phyloP scores from a whole-genome alignment of 2,329 filamentous ascomycete species.

The Colletotrichum sojae region DNA sequence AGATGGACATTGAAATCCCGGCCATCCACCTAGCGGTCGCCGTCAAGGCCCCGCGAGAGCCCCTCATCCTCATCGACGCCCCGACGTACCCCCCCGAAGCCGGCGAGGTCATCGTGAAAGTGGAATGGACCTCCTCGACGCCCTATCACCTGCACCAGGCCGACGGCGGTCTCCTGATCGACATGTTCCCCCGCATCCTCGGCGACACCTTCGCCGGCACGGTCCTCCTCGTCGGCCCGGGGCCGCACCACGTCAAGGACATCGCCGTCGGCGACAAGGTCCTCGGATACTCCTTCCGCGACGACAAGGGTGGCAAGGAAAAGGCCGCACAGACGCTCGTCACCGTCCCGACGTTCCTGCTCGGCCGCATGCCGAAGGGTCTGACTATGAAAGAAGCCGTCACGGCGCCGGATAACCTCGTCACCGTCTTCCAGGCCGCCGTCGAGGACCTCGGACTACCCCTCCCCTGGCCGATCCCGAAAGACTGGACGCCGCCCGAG shows the following conservation, averaged over 20 bases:
- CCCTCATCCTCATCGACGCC: conserved; percentile 44
- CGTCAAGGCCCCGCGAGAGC: conserved; percentile 42
- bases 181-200: conserved; percentile 62
- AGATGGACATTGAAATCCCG: conserved; percentile 42
- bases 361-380: conserved; percentile 60
- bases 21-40: conserved; percentile 47
- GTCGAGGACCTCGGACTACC: conserved; percentile 64
- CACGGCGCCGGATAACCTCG: conserved; percentile 69
- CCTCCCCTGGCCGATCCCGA: conserved; percentile 70
- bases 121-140: conserved; percentile 72
- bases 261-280: conserved; percentile 69
- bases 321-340: conserved; percentile 70
- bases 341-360: conserved; percentile 65
- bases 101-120: conserved; percentile 67
- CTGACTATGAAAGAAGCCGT: conserved; percentile 62
- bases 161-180: conserved; percentile 70
- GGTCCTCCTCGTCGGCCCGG: conserved; percentile 64
- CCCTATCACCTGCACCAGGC: conserved; percentile 74
- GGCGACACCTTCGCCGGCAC: conserved; percentile 67
- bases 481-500: conserved; percentile 52
- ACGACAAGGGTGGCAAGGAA: conserved; percentile 58
- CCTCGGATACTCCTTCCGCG: conserved; percentile 67
- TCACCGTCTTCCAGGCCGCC: conserved; percentile 71
- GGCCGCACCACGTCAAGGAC: conserved; percentile 45
- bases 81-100: conserved; percentile 51